These are phyloP conservation scores for Barnettozyma siamensis DNA, from an alignment of 805 yeast genomes.

Conservation along the genomic window DNA sequence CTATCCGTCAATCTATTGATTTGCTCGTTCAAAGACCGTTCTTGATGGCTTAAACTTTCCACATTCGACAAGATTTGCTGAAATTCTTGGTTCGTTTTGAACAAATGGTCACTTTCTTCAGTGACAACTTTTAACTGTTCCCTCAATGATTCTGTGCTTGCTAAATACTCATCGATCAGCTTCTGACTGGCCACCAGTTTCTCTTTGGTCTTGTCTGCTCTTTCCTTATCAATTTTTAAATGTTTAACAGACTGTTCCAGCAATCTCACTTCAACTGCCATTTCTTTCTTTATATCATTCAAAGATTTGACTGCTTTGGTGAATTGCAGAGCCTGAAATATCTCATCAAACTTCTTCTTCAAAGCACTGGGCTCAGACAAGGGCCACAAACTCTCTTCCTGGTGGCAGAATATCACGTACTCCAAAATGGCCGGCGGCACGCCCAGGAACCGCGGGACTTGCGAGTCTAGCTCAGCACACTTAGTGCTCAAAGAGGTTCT, in stretches of 20 bases:
- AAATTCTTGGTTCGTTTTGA: constrained; percentile 74
- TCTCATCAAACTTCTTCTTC: constrained; percentile 92
- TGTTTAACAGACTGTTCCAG: constrained; percentile 77
- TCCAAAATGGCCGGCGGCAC: constrained; percentile 84
- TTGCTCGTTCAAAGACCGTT: constrained; percentile 42
- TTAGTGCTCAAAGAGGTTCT: constrained; percentile 73
- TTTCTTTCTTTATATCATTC: constrained; percentile 70
- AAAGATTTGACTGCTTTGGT: constrained; percentile 83
- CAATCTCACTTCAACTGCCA: constrained; percentile 67
- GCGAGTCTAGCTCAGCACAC: constrained; percentile 75
- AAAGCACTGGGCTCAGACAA: constrained; percentile 82
- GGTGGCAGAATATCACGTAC: constrained; percentile 94
- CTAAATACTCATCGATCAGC: constrained; percentile 39
- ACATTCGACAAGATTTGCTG: constrained; percentile 63
- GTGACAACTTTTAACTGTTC: constrained; percentile 46
- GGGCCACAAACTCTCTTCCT: constrained; percentile 97
- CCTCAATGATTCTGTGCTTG: constrained; percentile 45
- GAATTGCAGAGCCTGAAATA: constrained; percentile 90
- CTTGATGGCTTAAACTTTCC: constrained; percentile 49
- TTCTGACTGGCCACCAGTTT: constrained; percentile 39
- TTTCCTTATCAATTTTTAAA: constrained; percentile 61
- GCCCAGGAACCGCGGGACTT: constrained; percentile 79
- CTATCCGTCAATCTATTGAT: constrained; percentile 43
- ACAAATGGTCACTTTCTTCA: constrained; percentile 55
- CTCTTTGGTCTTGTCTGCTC: constrained; percentile 55